Evolutionary conservation across 1,139 yeast genomes (phyloP).

Genomic region (Yamadazyma triangularis): DNA sequence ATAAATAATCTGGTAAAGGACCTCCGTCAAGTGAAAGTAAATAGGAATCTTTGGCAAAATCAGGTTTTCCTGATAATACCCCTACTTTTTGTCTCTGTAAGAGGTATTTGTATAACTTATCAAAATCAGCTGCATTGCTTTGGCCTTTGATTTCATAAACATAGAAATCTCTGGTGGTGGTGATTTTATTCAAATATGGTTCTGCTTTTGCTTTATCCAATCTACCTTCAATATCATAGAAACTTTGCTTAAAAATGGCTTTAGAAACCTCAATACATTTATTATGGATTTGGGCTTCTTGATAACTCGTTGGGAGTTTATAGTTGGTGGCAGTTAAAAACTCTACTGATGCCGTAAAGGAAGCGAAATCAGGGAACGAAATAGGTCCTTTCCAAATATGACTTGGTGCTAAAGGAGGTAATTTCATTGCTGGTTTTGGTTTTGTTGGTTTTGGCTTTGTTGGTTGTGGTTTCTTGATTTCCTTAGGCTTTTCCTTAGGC

Average conservation of each 20-base stretch:
- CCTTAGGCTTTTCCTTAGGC: neutral
- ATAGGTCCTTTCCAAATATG: slow-evolving; percentile 54
- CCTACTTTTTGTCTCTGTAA: slow-evolving; percentile 51
- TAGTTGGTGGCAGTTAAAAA: slow-evolving; percentile 38
- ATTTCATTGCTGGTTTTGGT: slow-evolving; percentile 2
- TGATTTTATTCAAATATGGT: slow-evolving; percentile 49
- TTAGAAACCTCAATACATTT: slow-evolving; percentile 25
- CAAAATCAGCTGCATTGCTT: slow-evolving; percentile 27
- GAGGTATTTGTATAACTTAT: slow-evolving; percentile 52
- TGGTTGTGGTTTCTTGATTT: neutral
- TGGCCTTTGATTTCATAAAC: slow-evolving; percentile 37
- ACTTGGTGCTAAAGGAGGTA: slow-evolving; percentile 13
- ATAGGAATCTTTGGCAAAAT: slow-evolving; percentile 63
- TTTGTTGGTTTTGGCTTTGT: neutral
- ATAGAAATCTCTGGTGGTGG: slow-evolving; percentile 46
- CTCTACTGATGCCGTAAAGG: slow-evolving; percentile 40
- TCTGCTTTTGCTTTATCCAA: slow-evolving; percentile 53
- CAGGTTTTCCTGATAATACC: slow-evolving; percentile 49
- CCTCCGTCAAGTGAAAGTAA: slow-evolving; percentile 41
- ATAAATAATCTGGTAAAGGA: slow-evolving; percentile 23
- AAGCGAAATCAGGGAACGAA: slow-evolving; percentile 51
- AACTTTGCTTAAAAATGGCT: slow-evolving; percentile 24
- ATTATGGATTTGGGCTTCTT: slow-evolving; percentile 18
- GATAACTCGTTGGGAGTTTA: slow-evolving; percentile 21
- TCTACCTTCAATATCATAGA: slow-evolving; percentile 59